phyloP scores from a whole-genome alignment of 352 stramenopile genomes.

The Thalassiosira exigua region DNA sequence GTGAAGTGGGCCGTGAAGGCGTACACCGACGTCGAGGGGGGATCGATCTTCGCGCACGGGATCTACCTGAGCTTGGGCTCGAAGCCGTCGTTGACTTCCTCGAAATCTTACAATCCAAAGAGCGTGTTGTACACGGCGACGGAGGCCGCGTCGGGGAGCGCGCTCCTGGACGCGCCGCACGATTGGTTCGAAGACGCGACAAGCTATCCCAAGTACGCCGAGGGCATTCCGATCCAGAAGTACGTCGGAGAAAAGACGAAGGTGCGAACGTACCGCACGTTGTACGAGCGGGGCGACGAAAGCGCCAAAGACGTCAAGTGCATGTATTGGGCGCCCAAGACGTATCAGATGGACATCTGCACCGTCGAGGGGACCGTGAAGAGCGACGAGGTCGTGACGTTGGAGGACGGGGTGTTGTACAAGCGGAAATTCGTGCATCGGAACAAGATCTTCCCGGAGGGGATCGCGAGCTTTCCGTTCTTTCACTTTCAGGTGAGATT shows the following conservation, averaged over 20 bases:
- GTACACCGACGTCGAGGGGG: conserved; percentile 72
- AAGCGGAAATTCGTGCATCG: conserved; percentile 71
- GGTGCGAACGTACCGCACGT: conserved; percentile 47
- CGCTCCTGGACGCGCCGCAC: conserved; percentile 34
- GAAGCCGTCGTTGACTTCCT: conserved; percentile 15
- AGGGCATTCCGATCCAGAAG: conserved; percentile 47
- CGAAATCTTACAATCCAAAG: conserved; percentile 25
- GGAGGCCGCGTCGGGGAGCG: conserved; percentile 18
- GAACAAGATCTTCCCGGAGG: conserved; percentile 56
- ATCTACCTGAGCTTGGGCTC: conserved; percentile 67
- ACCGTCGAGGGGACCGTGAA: conserved; percentile 48
- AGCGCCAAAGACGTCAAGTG: conserved; percentile 62
- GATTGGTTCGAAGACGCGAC: conserved; percentile 64
- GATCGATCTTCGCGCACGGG: conserved; percentile 72
- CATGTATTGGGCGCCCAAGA: conserved; percentile 84
- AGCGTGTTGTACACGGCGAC: conserved; percentile 48
- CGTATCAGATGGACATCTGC: conserved; percentile 82
- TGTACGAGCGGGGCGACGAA: conserved; percentile 42
- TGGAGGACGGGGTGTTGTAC: conserved; percentile 76
- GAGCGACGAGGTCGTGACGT: conserved; percentile 69
- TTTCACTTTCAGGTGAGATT: conserved; percentile 83
- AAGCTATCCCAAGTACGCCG: conserved; percentile 35
- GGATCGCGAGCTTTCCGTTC: conserved; percentile 76
- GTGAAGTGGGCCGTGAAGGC: conserved; percentile 87
- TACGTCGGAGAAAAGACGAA: conserved; percentile 45